Evolutionary conservation across 805 yeast genomes (phyloP).

Genomic region (Ascoidea rubescens): DNA sequence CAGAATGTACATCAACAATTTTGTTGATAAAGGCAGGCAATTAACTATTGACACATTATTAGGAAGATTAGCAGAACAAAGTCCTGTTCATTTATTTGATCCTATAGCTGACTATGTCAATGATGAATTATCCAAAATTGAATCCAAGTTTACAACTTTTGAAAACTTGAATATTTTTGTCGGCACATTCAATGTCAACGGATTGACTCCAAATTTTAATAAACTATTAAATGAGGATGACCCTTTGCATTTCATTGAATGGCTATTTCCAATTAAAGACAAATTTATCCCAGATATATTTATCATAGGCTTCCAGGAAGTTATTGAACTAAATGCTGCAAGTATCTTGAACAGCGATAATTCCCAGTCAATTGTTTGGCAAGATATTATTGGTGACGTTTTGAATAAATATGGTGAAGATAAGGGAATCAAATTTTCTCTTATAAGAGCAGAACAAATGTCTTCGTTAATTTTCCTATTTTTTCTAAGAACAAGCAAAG

Average conservation of each 20-base stretch:
- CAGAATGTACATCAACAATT: conserved; percentile 89
- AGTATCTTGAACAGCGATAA: conserved; percentile 42
- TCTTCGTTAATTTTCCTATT: conserved; percentile 52
- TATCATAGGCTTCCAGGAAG: conserved; percentile 88
- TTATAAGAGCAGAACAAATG: conserved; percentile 64
- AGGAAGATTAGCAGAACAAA: conserved; percentile 66
- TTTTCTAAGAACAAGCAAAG: conserved; percentile 39
- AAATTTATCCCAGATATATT: conserved; percentile 56
- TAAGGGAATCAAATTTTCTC: conserved; percentile 29
- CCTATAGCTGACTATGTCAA: conserved; percentile 81
- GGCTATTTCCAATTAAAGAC: conserved; percentile 73
- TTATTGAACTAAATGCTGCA: conserved; percentile 85
- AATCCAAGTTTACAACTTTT: conserved; percentile 41
- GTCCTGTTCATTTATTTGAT: conserved; percentile 64
- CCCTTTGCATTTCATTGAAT: conserved; percentile 20
- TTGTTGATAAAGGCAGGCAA: conserved; percentile 85
- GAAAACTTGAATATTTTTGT: conserved; percentile 52
- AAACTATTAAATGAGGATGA: conserved; percentile 1
- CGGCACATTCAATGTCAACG: conserved; percentile 85
- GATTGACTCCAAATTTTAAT: conserved; percentile 20
- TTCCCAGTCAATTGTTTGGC: conserved; percentile 73
- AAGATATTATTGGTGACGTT: conserved; percentile 44
- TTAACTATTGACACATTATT: conserved; percentile 75
- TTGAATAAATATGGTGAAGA: conserved; percentile 40
- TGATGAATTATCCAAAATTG: conserved; percentile 35